phyloP scores from a whole-genome alignment of 2,329 filamentous ascomycete genomes.

The Penicillium concentricum region DNA sequence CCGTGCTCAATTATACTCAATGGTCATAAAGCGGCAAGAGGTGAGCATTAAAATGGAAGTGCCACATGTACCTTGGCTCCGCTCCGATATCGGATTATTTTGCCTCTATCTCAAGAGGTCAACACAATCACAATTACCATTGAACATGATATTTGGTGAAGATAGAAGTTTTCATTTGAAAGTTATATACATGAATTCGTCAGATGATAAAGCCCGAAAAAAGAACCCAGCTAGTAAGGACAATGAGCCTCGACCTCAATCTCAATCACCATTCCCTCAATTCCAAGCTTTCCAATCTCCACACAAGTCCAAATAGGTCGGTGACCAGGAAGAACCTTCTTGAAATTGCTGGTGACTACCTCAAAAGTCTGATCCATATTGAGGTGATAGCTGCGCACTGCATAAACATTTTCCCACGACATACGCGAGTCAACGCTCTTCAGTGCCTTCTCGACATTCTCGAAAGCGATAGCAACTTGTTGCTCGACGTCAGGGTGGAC shows the following conservation, averaged over 20 bases:
- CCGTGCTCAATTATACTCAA: not conserved
- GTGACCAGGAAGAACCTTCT: slow-evolving; percentile 15
- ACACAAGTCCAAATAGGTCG: slow-evolving; percentile 24
- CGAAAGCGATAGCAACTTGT: slow-evolving; percentile 20
- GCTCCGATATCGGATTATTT: not conserved
- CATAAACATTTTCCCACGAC: slow-evolving; percentile 21
- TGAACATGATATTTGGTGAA: not conserved
- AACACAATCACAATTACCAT: no score
- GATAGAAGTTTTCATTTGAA: not conserved
- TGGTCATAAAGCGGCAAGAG: not conserved
- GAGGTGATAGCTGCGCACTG: slow-evolving; percentile 22
- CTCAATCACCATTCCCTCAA: slow-evolving; percentile 19
- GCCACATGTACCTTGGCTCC: no score
- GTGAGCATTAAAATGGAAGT: not conserved
- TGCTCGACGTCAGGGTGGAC: slow-evolving; percentile 6
- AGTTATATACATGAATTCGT: not conserved
- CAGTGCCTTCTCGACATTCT: slow-evolving; percentile 20
- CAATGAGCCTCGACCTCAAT: slow-evolving; percentile 20
- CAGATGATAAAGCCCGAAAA: not conserved
- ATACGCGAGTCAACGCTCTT: slow-evolving; percentile 10
- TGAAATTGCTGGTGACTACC: slow-evolving; percentile 17
- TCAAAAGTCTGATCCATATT: slow-evolving; percentile 17
- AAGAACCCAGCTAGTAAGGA: not conserved
- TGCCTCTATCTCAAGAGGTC: no score
- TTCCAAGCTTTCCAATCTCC: slow-evolving; percentile 13